Evolutionary conservation across 2,329 filamentous ascomycete genomes (phyloP).

Genomic region (Nannizzia gypsea): DNA sequence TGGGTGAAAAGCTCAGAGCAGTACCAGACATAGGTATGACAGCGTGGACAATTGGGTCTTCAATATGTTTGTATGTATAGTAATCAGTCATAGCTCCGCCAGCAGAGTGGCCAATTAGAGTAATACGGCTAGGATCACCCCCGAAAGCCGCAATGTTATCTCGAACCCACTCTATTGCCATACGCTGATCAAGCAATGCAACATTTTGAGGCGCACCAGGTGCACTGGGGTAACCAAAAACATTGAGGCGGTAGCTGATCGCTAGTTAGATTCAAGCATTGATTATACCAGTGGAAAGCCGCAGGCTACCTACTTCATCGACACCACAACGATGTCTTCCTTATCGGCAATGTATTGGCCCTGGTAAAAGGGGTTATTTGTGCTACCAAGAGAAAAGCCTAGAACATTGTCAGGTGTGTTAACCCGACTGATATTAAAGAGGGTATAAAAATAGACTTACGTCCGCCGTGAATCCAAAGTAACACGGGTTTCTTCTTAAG

Average conservation of each 20-base stretch:
- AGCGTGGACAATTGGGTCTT: constrained; percentile 14
- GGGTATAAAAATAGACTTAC: background rate
- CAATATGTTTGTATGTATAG: constrained; percentile 5
- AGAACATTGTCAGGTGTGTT: background rate
- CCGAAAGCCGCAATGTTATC: constrained; percentile 33
- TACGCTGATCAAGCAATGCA: constrained; percentile 39
- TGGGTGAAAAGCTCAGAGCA: constrained; percentile 25
- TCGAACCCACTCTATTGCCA: constrained; percentile 30
- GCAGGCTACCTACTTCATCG: constrained; percentile 2
- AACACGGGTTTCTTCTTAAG: constrained; percentile 5
- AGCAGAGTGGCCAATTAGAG: constrained; percentile 39
- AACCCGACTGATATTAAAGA: constrained; percentile 15
- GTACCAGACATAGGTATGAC: constrained; percentile 14
- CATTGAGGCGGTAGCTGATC: constrained; percentile 40
- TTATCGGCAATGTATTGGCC: constrained; percentile 6
- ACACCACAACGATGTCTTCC: constrained; percentile 9
- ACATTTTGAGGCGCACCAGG: constrained; percentile 23
- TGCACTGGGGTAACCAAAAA: constrained; percentile 39
- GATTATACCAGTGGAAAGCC: background rate
- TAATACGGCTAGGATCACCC: constrained; percentile 31
- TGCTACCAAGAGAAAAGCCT: constrained; percentile 24
- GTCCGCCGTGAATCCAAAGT: constrained; percentile 9
- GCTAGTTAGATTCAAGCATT: constrained; percentile 36
- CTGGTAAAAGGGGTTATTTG: constrained; percentile 5
- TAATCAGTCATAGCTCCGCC: constrained; percentile 21